phyloP scores from a whole-genome alignment of 1,284 basidiomycete species.

The Tilletiaria anomala region DNA sequence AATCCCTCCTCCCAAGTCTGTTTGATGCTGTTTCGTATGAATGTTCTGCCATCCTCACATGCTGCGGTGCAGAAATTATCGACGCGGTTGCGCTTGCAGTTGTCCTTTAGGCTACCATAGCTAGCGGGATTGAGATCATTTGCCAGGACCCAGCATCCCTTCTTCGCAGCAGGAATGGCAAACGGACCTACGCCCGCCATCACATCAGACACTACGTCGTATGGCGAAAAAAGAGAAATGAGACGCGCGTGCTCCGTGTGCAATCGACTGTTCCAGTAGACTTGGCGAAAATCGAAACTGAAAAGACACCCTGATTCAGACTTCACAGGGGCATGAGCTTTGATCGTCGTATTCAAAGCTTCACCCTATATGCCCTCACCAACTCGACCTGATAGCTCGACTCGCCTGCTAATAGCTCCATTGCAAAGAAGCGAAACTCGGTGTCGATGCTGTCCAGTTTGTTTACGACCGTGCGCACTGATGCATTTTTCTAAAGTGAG shows the following conservation, averaged over 20 bases:
- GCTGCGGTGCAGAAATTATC: constrained; percentile 9
- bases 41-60: constrained; percentile 26
- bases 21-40: constrained; percentile 12
- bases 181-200: constrained; percentile 98
- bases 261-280: constrained; percentile 95
- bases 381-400: constrained; percentile 57
- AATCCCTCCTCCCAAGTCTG: constrained; percentile 16
- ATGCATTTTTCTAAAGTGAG: constrained; percentile 44
- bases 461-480: constrained; percentile 80
- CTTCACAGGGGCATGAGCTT: not conserved
- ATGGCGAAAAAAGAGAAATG: constrained; percentile 51
- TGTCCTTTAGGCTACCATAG: constrained; percentile 52
- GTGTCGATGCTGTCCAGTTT: constrained; percentile 77
- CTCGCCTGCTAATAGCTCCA: constrained; percentile 90
- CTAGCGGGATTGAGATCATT: constrained; percentile 91
- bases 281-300: constrained; percentile 82
- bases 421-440: constrained; percentile 82
- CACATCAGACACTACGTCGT: constrained; percentile 68
- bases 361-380: not conserved
- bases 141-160: constrained; percentile 59
- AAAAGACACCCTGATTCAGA: constrained; percentile 58
- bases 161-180: constrained; percentile 78
- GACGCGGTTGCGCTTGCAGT: constrained; percentile 19
- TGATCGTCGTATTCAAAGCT: no score
- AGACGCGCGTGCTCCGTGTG: constrained; percentile 81